A percentile compares a stretch with the other conserved stretches of the same genome.
These are phyloP conservation scores for Rosa persica DNA, from an alignment of 306 rosid species.

Conservation along the genomic window DNA sequence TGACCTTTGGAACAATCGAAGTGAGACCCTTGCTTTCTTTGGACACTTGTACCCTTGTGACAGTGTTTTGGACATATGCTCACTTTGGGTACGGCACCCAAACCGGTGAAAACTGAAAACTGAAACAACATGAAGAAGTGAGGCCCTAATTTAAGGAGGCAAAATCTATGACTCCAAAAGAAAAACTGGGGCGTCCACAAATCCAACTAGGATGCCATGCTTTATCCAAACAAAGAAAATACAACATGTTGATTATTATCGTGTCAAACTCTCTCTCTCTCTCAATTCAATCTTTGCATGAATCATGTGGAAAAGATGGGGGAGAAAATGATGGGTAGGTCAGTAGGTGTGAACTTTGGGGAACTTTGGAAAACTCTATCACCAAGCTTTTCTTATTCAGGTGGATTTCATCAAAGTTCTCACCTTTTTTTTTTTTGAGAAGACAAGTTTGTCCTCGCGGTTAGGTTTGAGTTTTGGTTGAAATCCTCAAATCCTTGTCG, in stretches of 20 bases:
- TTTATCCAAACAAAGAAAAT: neutral
- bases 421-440: neutral
- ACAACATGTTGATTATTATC: neutral
- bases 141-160: neutral
- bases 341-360: neutral
- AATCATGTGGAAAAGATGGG: neutral
- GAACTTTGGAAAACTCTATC: too few species aligned
- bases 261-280: neutral
- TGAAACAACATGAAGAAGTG: neutral
- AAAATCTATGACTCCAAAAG: neutral
- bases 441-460: neutral
- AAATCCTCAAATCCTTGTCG: neutral
- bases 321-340: neutral
- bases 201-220: neutral
- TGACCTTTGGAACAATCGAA: neutral
- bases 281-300: neutral
- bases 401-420: neutral
- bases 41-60: constrained; percentile 6
- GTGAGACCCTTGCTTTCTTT: neutral
- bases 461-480: neutral
- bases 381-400: neutral
- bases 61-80: neutral
- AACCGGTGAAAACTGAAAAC: neutral
- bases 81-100: neutral
- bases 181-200: neutral